Base-by-base conservation (phyloP, 2,329 filamentous ascomycete genomes). In the Moelleriella libera region DNA sequence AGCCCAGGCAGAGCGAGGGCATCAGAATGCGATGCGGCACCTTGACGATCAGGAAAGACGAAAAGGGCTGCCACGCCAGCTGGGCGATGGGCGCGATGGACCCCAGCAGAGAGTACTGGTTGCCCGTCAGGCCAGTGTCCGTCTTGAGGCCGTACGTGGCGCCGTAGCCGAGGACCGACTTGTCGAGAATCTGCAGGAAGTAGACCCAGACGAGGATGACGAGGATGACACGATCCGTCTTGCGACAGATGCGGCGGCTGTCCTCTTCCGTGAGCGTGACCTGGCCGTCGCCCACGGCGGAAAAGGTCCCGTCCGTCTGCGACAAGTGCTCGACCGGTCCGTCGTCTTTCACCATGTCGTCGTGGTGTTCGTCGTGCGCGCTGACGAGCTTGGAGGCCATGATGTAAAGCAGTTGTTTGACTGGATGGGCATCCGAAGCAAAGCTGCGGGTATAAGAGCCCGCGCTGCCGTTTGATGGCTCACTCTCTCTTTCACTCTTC, bases 151-250 rank as follows among this genome's bases (percentile, higher is more conserved):
- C 74, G 50, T 75, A 78, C 6, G 76, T 70, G n/a, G 75, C 74
- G 37, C 71, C 72, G 48, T 75, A 78, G 8, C 74, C 74, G 0
- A 80, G 66, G 0, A 76, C 70, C 1, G 69, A 66, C 58, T 80
- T 80, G 60, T 80, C 75, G n/a, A 80, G 66, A 37, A 78, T 64
- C 51, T 76, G 73, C 10, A 78, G 64, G 54, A 78, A 77, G 57
- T 77, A 77, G n/a, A 76, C 71, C 74, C 74, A 77, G 44, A 74
- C 57, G 1, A 78, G 66, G 45, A 78, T 69, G 4, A 58, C 55
- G 1, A 83, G 66, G 47, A 84, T 78, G 30, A 69, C 68, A 45
- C 67, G 69, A 56, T 83, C 80, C 1, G 78, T 82, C 60, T 82
- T 81, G 41, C 68, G 69, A 30, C 73, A 68, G 51, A 83, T 81